phyloP scores from a whole-genome alignment of 2,329 filamentous ascomycete species.

The Cryphonectria japonica region DNA sequence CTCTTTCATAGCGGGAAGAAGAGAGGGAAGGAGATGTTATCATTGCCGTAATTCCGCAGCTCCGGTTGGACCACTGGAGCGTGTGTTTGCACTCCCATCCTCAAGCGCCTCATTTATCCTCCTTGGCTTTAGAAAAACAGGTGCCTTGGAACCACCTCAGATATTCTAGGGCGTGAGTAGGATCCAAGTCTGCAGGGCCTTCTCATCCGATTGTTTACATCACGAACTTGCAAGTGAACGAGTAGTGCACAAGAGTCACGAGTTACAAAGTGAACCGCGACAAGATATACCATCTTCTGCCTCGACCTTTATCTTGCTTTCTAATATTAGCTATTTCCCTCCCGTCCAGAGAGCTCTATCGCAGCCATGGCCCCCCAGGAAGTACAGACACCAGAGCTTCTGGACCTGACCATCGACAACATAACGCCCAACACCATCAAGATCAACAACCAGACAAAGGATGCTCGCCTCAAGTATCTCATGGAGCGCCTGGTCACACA shows the following conservation, averaged over 20 bases:
- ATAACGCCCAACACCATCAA: constrained; percentile 76
- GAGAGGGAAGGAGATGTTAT: neutral
- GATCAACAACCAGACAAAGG: constrained; percentile 72
- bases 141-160: neutral
- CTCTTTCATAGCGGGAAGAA: neutral
- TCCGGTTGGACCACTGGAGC: neutral
- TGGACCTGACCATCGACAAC: constrained; percentile 75
- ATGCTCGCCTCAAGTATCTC: constrained; percentile 71
- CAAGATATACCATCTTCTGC: neutral
- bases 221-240: constrained; percentile 6
- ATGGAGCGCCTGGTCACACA: constrained; percentile 75
- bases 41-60: constrained; percentile 20
- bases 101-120: neutral
- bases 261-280: neutral
- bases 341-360: neutral
- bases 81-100: neutral
- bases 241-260: constrained; percentile 13
- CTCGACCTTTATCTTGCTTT: neutral
- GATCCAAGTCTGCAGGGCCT: neutral
- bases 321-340: neutral
- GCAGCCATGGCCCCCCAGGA: constrained; percentile 21
- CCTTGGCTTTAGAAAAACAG: neutral
- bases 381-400: constrained; percentile 35
- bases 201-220: neutral
- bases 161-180: neutral